phyloP scores from a whole-genome alignment of 129 eudicot species.

The Flaveria bidentis region DNA sequence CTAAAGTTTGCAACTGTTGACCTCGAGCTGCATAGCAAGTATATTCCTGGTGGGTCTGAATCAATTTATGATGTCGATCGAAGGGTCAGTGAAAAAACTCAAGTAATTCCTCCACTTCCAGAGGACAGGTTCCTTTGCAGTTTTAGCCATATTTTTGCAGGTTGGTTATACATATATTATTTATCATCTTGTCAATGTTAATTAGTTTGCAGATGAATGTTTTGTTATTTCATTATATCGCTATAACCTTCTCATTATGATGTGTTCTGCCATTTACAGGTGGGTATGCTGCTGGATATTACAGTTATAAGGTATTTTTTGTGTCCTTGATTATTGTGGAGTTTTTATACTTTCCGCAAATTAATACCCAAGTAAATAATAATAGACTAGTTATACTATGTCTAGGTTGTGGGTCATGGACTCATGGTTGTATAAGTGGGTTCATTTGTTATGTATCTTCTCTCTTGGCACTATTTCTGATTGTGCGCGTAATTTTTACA shows the following conservation, averaged over 20 bases:
- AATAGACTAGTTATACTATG: background rate
- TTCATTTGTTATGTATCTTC: background rate
- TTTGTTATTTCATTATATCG: background rate
- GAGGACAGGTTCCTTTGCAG: constrained; percentile 93
- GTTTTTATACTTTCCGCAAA: background rate
- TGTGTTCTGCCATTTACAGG: constrained; percentile 40
- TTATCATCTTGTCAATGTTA: background rate
- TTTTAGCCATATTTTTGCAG: constrained; percentile 97
- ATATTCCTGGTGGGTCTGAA: constrained; percentile 76
- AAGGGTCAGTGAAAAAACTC: constrained; percentile 68
- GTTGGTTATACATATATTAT: constrained; percentile 29
- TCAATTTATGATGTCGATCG: constrained; percentile 85
- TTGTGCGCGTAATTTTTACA: constrained; percentile 32
- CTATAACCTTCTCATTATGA: constrained; percentile 1
- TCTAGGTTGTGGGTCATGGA: background rate
- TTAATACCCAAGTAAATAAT: constrained; percentile 11
- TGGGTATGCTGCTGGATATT: constrained; percentile 98
- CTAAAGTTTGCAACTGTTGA: constrained; percentile 73
- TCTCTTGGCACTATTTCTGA: constrained; percentile 10
- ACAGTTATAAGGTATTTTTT: constrained; percentile 86
- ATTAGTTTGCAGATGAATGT: background rate
- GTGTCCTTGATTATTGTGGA: background rate
- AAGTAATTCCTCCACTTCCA: constrained; percentile 80
- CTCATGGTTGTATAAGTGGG: background rate
- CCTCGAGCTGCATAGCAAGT: constrained; percentile 82